Base-by-base conservation (phyloP, 768 basidiomycete species). In the Lactarius quietus region DNA sequence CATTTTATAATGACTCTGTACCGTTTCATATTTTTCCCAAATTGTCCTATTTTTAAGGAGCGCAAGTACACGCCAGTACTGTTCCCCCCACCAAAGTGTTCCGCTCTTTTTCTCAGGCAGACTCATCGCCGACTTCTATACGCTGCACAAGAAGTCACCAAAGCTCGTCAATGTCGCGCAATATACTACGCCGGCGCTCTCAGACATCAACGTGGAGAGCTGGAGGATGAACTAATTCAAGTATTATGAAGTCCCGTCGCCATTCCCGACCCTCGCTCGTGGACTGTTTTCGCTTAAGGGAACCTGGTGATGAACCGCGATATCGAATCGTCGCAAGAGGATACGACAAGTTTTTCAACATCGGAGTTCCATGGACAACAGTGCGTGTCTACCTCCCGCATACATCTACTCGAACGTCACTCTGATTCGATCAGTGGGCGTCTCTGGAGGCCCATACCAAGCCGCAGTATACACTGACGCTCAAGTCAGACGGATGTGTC, bases 141-240 rank as follows among this genome's bases (percentile, higher is more conserved):
- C 71, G 3, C 72, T 92, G 18, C 83, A 88, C 7, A 78, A 80
- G 43, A 82, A 79, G 58, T 79, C 79, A 0, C 82, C 85, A 3
- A 90, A 88, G 73, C 85, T 93, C 57, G 82, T 93, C 61, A 82
- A 80, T 54, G 85, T 85, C 3, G 79, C 82, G 0, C 71, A 75
- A 2, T 88, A 90, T 71, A 48, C 74, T 1, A 86, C 83, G 0
- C 86, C 89, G 0, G 83, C 83, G 1, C 83, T 84, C 80, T 80
- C 84, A 1, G 69, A 74, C 3, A 79, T 87, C 70, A 72, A 74
- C 4, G 77, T 98, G 36, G 82, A 85, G 3, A 93, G 91, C 77
- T 98, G 96, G 96, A 96, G 94, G 80, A 94, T 98, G 93, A 91
- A 93, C 76, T 96, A 98, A 75, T 93, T 87, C 81, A 93, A 93